A percentile compares a stretch with the other conserved stretches of the same genome.
phyloP scores from a whole-genome alignment of 768 basidiomycete genomes.

The Boletus tylopilopsis region DNA sequence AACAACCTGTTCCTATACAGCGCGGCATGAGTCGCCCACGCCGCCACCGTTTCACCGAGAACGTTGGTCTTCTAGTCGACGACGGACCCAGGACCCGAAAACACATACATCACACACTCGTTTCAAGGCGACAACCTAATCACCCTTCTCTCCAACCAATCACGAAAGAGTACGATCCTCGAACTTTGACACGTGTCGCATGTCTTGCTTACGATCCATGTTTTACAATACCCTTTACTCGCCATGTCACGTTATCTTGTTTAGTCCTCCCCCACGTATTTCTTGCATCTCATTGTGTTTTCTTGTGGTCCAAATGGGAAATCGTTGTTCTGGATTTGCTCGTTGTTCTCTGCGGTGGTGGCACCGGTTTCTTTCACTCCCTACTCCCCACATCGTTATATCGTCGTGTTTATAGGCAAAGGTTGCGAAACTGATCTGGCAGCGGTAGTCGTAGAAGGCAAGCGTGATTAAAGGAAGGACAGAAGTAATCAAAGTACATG shows the following conservation, averaged over 20 bases:
- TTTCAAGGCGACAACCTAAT: conserved; percentile 29
- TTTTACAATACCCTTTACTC: conserved; percentile 31
- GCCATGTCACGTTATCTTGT: conserved; percentile 29
- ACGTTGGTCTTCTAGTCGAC: conserved; percentile 10
- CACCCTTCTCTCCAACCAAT: conserved; percentile 11
- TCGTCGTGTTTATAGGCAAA: conserved; percentile 22
- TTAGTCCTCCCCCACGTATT: conserved; percentile 20
- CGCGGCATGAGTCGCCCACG: conserved; percentile 35
- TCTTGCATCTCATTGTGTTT: conserved; percentile 24
- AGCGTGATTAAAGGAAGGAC: conserved; percentile 26
- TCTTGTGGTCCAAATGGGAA: conserved; percentile 19
- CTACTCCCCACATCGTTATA: conserved; percentile 8
- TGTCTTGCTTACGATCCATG: conserved; percentile 32
- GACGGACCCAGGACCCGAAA: conserved; percentile 11
- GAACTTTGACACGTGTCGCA: conserved; percentile 17
- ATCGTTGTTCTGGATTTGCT: conserved; percentile 16
- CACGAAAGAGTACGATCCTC: conserved; percentile 25
- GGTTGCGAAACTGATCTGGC: conserved; percentile 26
- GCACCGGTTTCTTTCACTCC: conserved; percentile 12
- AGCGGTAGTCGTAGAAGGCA: conserved; percentile 25
- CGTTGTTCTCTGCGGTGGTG: conserved; percentile 15
- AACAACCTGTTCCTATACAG: conserved; percentile 35
- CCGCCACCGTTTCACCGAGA: conserved; percentile 10
- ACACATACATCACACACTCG: conserved; percentile 15
- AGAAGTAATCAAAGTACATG: conserved; percentile 32